Percentiles rank a stretch among this genome's conserved stretches.
These are phyloP conservation scores for Diplocarpon mali DNA, from an alignment of 2,329 filamentous ascomycete species.

Conservation along the genomic window DNA sequence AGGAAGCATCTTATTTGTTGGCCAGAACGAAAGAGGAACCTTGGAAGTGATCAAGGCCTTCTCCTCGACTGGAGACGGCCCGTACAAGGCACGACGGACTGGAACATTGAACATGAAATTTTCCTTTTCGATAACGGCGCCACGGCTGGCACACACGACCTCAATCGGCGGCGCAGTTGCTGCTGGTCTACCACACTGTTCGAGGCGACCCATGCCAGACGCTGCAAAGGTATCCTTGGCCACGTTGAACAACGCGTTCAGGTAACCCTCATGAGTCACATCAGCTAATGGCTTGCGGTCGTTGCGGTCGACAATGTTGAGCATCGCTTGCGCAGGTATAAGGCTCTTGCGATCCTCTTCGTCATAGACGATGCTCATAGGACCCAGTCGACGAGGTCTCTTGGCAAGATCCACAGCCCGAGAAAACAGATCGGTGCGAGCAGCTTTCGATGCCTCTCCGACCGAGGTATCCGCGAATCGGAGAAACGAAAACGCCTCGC, in stretches of 20 bases:
- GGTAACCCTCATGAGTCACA: slow-evolving; percentile 58
- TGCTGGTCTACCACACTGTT: slow-evolving; percentile 68
- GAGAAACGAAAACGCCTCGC: slow-evolving; percentile 75
- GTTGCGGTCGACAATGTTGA: slow-evolving; percentile 66
- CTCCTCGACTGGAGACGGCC: slow-evolving; percentile 54
- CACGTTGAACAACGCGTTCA: slow-evolving; percentile 71
- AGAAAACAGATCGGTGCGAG: slow-evolving; percentile 60
- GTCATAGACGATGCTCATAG: slow-evolving; percentile 60
- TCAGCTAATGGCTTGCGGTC: slow-evolving; percentile 57
- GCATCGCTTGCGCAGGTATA: slow-evolving; percentile 64
- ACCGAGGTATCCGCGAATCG: slow-evolving; percentile 73
- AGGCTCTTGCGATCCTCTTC: slow-evolving; percentile 50
- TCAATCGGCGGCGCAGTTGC: slow-evolving; percentile 81
- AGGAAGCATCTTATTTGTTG: slow-evolving; percentile 57
- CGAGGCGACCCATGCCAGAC: slow-evolving; percentile 65
- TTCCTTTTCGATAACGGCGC: slow-evolving; percentile 53
- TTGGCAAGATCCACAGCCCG: slow-evolving; percentile 53
- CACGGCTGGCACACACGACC: slow-evolving; percentile 61
- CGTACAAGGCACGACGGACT: slow-evolving; percentile 67
- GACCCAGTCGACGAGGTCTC: slow-evolving; percentile 48
- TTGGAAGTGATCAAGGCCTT: slow-evolving; percentile 63
- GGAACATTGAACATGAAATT: slow-evolving; percentile 66
- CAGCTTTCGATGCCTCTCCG: slow-evolving; percentile 58
- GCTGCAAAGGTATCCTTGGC: slow-evolving; percentile 52
- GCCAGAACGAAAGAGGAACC: slow-evolving; percentile 53